Percentiles rank a stretch among this genome's conserved stretches.
These are phyloP conservation scores for Daldinia concentrica DNA, from an alignment of 495 filamentous ascomycete genomes.

Conservation along the genomic window DNA sequence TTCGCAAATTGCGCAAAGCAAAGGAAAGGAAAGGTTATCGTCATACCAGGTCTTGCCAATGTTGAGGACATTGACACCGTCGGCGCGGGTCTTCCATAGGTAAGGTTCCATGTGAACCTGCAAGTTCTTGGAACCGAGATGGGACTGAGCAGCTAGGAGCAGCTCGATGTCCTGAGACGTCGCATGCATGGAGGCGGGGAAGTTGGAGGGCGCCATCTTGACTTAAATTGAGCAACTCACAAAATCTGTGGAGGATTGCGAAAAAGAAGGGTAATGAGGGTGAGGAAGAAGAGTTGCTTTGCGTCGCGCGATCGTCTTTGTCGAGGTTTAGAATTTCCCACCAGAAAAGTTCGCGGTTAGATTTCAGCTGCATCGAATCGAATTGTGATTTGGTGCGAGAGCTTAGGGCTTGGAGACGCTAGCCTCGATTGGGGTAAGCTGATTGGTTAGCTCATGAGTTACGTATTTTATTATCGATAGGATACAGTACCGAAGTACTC, in stretches of 20 bases:
- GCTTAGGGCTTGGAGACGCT: conserved; percentile 42
- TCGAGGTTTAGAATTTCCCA: conserved; percentile 39
- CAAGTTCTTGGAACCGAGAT: conserved; percentile 98
- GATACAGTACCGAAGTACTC: conserved; percentile 11
- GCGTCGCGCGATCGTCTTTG: conserved; percentile 48
- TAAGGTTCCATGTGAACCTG: conserved; percentile 99
- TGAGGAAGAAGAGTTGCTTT: conserved; percentile 56
- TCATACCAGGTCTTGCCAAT: conserved; percentile 99
- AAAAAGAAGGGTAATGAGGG: conserved; percentile 57
- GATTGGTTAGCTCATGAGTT: neutral
- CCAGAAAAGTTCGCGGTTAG: conserved; percentile 40
- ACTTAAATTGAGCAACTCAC: conserved; percentile 54
- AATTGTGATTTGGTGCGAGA: conserved; percentile 47
- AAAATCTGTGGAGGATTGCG: conserved; percentile 46
- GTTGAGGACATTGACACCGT: conserved; percentile 98
- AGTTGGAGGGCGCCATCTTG: conserved; percentile 93
- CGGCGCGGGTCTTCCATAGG: conserved; percentile 97
- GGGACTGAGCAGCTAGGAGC: conserved; percentile 94
- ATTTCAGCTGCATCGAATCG: conserved; percentile 32
- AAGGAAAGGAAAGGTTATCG: conserved; percentile 4
- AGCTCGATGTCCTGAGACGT: conserved; percentile 91
- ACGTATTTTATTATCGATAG: conserved; percentile 10
- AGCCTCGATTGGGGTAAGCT: conserved; percentile 19
- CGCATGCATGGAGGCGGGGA: conserved; percentile 82
- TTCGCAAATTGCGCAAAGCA: conserved; percentile 38